Percentiles rank a stretch among this genome's conserved stretches.
phyloP scores from a whole-genome alignment of 306 rosid genomes.

The Prunus mongolica region DNA sequence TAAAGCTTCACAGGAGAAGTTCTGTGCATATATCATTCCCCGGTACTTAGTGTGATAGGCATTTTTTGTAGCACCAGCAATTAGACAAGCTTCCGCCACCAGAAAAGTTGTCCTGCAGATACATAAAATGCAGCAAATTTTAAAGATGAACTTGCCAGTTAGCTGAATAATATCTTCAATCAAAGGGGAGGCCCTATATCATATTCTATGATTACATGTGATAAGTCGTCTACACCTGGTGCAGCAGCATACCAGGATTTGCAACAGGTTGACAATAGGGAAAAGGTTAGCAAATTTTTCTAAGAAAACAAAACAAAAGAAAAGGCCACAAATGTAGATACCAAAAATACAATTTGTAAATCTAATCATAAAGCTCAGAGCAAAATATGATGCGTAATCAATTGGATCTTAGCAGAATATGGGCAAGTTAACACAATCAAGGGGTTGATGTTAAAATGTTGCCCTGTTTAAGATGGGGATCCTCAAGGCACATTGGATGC shows the following conservation, averaged over 20 bases:
- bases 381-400: background rate
- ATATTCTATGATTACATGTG: too few species aligned
- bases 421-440: background rate
- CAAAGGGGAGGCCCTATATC: background rate
- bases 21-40: slow-evolving; percentile 66
- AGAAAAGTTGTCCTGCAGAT: slow-evolving; percentile 64
- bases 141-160: background rate
- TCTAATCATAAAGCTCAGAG: background rate
- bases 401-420: too few species aligned
- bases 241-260: background rate
- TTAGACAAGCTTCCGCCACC: slow-evolving; percentile 81
- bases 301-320: background rate
- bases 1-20: slow-evolving; percentile 78
- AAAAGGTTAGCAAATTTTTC: background rate
- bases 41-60: slow-evolving; percentile 95
- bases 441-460: background rate
- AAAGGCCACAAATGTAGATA: background rate
- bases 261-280: background rate
- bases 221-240: background rate
- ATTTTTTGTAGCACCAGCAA: slow-evolving; percentile 85
- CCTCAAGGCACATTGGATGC: slow-evolving; percentile 4
- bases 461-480: background rate
- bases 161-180: background rate
- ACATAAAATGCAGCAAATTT: background rate
- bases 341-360: too few species aligned